Evolutionary conservation across 495 filamentous ascomycete species (phyloP), one percentile per base, ranked within the genome.

Genomic region (Lindgomyces ingoldianus): DNA sequence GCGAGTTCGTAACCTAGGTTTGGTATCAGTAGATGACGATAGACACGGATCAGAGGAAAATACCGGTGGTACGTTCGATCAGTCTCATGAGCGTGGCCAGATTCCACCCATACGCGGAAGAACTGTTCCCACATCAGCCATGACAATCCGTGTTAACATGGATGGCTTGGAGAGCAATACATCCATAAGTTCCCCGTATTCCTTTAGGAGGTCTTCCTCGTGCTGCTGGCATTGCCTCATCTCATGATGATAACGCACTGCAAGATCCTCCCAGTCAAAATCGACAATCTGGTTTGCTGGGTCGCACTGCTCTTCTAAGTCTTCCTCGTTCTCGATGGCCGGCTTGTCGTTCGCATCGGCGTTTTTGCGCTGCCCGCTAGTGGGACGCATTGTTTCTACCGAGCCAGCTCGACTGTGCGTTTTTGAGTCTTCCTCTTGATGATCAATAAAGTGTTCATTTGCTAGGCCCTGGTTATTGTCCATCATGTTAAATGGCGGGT

Each of bases 41-140:
- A n/a, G n/a, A n/a, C n/a, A n/a, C n/a, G n/a, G n/a, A n/a, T n/a
- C n/a, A n/a, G n/a, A n/a, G n/a, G n/a, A n/a, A 18, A 47, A 42
- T 67, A 87, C 85, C 86, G 81, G 75, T 91, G 91, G 42, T 83
- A 70, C 0, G 86, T 87, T 52, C 91, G 81, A 33, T 85, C 84
- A 57, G 87, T 85, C 70, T 94, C 91, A 57, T 88, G 83, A n/a
- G 74, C 68, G 41, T 84, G 79, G 4, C 85, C 84, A 18, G 86
- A 81, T 27, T 84, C 77, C 26, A 85, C 85, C 89, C 90, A 95
- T 50, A 82, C 76, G 22, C 80, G 81, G 68, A 92, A 93, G 64
- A 87, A 82, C 87, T 90, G 50, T 18, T 48, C 64, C 57, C 42
- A 45, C 12, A 19, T 68, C 26, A 62, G 53, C 21, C 3, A 53